Evolutionary conservation across 225 moss, liverwort and hornwort genomes (phyloP), one percentile per base, ranked within the genome.

Genomic region (Neckera pumila): DNA sequence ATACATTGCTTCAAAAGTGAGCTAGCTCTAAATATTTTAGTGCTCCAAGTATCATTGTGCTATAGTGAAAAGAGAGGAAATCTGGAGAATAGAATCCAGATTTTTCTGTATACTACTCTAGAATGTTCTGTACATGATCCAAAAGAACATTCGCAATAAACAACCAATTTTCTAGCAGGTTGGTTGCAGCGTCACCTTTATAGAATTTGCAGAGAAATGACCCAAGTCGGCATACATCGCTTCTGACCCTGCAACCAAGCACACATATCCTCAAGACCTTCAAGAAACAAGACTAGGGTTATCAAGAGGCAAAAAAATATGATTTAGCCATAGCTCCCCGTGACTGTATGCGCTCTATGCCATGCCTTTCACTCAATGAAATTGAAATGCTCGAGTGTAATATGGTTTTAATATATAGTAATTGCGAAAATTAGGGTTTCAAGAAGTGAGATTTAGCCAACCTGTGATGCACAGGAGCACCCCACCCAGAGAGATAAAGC

Each of bases 201-300:
- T 96, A 53, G 97, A 93, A 45, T 60, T 66, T 70, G 82, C 85
- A 88, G 95, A 94, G 83, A 98, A 98, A 92, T 96, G 96, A 20
- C 97, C 96, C 90, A 96, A 91, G 84, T 98, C 96, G 14, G 95
- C 97, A 90, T 92, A 96, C 96, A 98, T 96, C 75, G 96, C 97
- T 90, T 96, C 97, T 71, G 94, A 93, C 65, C 96, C 97, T 97
- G 87, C 89, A 87, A 87, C 45, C 82, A 69, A 63, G 45, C 26
- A 45, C 38, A 49, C 49, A 51, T 51, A 36, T 65, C 65, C 21
- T 84, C 57, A 76, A n/a, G 38, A 78, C 19, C 38, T 36, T 69
- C 49, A 30, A 59, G 69, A 83, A 57, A 64, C 84, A 75, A 88
- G 49, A 64, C 12, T 45, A 72, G 45, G 60, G 30, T 17, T 78